Conservation (phyloP, 495 filamentous ascomycete genomes). For the Lasiosphaeria miniovina region DNA sequence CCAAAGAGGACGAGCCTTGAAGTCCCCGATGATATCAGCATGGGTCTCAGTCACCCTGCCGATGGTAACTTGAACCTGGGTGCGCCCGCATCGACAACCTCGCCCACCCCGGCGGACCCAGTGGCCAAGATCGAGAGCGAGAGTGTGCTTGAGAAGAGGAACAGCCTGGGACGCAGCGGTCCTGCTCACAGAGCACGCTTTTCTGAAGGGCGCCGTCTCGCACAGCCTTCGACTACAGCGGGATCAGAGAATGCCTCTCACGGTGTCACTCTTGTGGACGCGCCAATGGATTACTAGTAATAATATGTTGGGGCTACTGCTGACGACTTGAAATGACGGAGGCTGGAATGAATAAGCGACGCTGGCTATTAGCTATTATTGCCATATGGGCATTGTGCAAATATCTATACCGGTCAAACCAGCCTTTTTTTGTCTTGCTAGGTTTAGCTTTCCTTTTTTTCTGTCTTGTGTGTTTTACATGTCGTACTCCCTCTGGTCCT, state of each 20-base stretch:
- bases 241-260: constrained; percentile 6
- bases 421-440: not conserved
- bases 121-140: constrained; percentile 39
- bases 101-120: constrained; percentile 30
- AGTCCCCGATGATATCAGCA: constrained; percentile 41
- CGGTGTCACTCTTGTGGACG: constrained; percentile 30
- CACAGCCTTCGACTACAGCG: constrained; percentile 7
- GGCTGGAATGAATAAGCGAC: not conserved
- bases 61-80: constrained; percentile 41
- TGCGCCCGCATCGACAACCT: constrained; percentile 33
- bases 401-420: not conserved
- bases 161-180: constrained; percentile 46
- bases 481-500: too few relatives aligned
- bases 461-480: not conserved
- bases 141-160: constrained; percentile 42
- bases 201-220: constrained; percentile 39
- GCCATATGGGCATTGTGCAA: not conserved
- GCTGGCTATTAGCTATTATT: not conserved
- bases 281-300: constrained; percentile 37
- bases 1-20: constrained; percentile 48
- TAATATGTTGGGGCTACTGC: not conserved
- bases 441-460: not conserved
- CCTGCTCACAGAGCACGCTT: constrained; percentile 32
- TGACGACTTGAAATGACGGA: constrained; percentile 2
- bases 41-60: constrained; percentile 33